A percentile compares a stretch with the other conserved stretches of the same genome.
These are phyloP conservation scores for Penicillium parvum DNA, from an alignment of 495 filamentous ascomycete species.

Conservation along the genomic window DNA sequence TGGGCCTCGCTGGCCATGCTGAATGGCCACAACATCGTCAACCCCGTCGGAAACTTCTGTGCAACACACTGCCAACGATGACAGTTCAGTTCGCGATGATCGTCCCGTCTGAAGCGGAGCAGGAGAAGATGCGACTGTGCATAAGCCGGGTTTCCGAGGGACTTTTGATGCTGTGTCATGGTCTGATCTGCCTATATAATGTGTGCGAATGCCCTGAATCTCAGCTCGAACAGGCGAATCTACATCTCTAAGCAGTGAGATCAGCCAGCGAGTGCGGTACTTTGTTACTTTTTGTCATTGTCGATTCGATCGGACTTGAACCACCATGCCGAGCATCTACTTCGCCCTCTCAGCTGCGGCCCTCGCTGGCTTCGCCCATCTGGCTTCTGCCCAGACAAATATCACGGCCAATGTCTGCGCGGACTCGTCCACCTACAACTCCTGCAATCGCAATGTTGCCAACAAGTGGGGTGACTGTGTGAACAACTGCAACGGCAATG, in stretches of 20 bases:
- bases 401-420: slow-evolving; percentile 22
- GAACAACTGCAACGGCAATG: slow-evolving; percentile 18
- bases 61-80: slow-evolving; percentile 5
- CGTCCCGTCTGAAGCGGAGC: slow-evolving; percentile 11
- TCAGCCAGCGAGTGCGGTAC: not conserved
- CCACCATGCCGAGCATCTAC: slow-evolving; percentile 16
- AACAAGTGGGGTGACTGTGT: slow-evolving; percentile 23
- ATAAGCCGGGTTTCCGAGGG: slow-evolving; percentile 3
- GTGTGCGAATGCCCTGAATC: not conserved
- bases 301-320: not conserved
- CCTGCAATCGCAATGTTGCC: slow-evolving; percentile 22
- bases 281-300: not conserved
- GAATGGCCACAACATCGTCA: not conserved
- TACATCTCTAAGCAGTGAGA: not conserved
- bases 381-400: slow-evolving; percentile 23
- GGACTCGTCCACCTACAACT: slow-evolving; percentile 13
- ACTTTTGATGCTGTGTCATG: not conserved
- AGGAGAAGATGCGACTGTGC: slow-evolving; percentile 1
- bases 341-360: slow-evolving; percentile 13
- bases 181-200: not conserved
- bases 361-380: slow-evolving; percentile 11
- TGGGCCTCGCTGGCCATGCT: not conserved
- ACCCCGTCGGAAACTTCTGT: not conserved
- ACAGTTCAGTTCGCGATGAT: slow-evolving; percentile 22
- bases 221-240: not conserved